Evolutionary conservation across 2,329 filamentous ascomycete genomes (phyloP), one percentile per base, ranked within the genome.

Genomic region (Ophiostoma piceae): DNA sequence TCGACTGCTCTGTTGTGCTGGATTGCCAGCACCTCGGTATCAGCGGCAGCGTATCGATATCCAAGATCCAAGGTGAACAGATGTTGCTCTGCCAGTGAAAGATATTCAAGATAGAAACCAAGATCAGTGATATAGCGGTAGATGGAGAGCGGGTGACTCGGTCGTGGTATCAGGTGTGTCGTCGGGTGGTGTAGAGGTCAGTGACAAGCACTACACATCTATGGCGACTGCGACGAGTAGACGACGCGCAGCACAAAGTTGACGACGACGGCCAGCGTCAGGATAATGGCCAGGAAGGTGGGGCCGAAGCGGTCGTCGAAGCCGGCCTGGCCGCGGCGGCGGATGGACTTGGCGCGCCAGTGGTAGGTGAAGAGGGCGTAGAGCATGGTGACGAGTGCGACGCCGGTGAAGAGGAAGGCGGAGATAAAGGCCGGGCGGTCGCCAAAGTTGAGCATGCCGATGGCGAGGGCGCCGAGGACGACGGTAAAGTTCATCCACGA

Each of bases 401-500:
- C 94, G 75, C 93, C 83, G 0, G 95, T 98, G 83, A 99, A 99
- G 68, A 97, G 84, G 68, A 92, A 94, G 70, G 95, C 93, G 72
- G 90, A 94, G 80, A 98, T 97, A 79, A 95, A 95, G 76, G 94
- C 94, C 70, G 96, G 88, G 74, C 89, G 89, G 81, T 99, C 95
- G 78, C 95, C 95, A 76, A 99, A 99, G 84, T 99, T 99, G 77
- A 99, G 89, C 78, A 99, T 93, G 75, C 95, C 95, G 75, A 99
- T 92, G 74, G 95, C 94, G 67, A 99, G 89, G 73, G 95, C 95
- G 77, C 95, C 95, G 72, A 99, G 91, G 81, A 99, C 94, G 78
- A 99, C 94, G 79, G 94, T 97, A 85, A 98, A 98, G 87, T 99
- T 99, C 78, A 99, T 92, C 95, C 95, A 99, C 81, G 93, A 97